Base-by-base conservation (phyloP, 495 filamentous ascomycete species). In the Sphaerosporella brunnea region DNA sequence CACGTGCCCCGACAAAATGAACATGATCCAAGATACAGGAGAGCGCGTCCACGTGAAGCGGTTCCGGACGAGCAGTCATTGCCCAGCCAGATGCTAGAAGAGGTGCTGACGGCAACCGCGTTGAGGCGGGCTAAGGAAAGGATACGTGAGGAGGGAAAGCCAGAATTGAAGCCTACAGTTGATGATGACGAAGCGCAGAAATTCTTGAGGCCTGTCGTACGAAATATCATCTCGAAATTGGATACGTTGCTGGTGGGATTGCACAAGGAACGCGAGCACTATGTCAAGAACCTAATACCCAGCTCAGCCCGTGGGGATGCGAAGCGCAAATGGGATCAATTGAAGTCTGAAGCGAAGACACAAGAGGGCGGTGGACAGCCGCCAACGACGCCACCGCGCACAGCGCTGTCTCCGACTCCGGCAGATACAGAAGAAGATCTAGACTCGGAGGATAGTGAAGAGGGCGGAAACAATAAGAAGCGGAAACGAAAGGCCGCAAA, bases 141-240 rank as follows among this genome's bases (percentile, higher is more conserved):
- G 26, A 36, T 46, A 8, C 9, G 43, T 11, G 28, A 7, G 26
- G 28, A 19, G 28, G 19, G 19, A 7, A 36, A 36, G 10, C 2
- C 9, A 13, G 21, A 11, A 11, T 26, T 43, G 43, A 13, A 46
- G 28, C 43, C 28, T 10, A n/a, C 26, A n/a, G 15, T 15, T 19
- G 43, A 46, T 46, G 43, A 46, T 46, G 43, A 46, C 11, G 28
- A 19, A 19, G 18, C 8, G 5, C 15, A 19, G 25, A 36, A 15
- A 23, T 13, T 46, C 9, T 2, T 46, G 2, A n/a, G 16, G 3
- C 43, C 43, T 15, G 43, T 23, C 26, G 28, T 46, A 13, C 1
- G 30, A 19, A 16, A 34, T 20, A 19, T 36, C 10, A 36, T 46
- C n/a, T 15, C 18, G 26, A 19, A 19, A 8, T 21, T 34, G 9